Evolutionary conservation across 306 rosid species (phyloP).

Genomic region (Sindora glabra): DNA sequence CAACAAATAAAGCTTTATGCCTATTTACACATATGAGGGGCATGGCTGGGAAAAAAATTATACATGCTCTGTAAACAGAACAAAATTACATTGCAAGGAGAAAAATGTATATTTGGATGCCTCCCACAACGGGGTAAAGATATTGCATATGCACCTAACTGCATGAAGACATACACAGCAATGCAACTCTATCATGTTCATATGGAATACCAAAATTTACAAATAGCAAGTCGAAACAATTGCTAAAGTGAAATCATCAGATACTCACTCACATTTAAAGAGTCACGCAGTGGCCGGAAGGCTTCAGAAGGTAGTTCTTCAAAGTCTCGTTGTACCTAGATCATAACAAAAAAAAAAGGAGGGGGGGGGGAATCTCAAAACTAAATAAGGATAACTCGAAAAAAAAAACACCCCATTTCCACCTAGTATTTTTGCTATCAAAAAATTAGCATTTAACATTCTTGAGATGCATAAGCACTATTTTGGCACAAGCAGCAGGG

Average conservation of each 20-base stretch:
- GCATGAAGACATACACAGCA: too few species aligned
- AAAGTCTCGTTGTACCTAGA: slow-evolving; percentile 90
- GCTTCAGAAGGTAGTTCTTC: slow-evolving; percentile 96
- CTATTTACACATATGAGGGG: not conserved
- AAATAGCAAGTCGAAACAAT: not conserved
- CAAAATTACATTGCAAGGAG: not conserved
- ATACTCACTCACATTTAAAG: slow-evolving; percentile 84
- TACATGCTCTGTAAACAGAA: not conserved
- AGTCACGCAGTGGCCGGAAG: slow-evolving; percentile 87
- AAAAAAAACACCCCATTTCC: not conserved
- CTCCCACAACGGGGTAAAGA: not conserved
- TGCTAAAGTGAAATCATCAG: not conserved
- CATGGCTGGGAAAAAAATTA: not conserved
- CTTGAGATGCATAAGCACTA: not conserved
- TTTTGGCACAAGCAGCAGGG: not conserved
- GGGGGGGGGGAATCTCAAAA: too few species aligned
- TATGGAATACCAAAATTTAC: not conserved
- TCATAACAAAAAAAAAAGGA: slow-evolving; percentile 11
- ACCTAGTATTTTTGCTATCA: not conserved
- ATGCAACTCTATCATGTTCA: too few species aligned
- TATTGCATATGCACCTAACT: too few species aligned
- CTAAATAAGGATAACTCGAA: slow-evolving; percentile 7
- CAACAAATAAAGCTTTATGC: not conserved
- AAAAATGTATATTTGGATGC: not conserved
- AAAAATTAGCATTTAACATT: slow-evolving; percentile 1